These are phyloP conservation scores for Malassezia slooffiae DNA, from an alignment of 1,284 basidiomycete species.

Conservation along the genomic window DNA sequence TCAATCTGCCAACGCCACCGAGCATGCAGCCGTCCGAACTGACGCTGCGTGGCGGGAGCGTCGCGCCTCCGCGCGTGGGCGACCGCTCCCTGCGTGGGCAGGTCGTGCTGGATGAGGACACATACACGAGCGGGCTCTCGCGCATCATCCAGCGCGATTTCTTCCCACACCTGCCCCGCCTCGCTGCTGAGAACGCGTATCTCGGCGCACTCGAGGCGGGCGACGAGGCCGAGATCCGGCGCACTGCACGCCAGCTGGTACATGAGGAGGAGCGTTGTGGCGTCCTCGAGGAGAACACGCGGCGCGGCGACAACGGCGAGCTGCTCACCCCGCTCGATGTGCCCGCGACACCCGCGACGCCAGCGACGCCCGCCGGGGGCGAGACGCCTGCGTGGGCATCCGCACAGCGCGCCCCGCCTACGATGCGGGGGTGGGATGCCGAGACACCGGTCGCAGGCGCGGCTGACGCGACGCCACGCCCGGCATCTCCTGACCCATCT, in stretches of 20 bases:
- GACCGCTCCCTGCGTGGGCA: conserved; percentile 29
- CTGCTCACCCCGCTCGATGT: conserved; percentile 4
- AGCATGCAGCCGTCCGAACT: background rate
- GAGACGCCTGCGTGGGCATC: background rate
- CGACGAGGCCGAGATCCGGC: conserved; percentile 16
- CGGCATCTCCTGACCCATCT: too few species aligned
- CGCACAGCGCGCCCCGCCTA: background rate
- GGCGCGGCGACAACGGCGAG: conserved; percentile 2
- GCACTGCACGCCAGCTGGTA: conserved; percentile 18
- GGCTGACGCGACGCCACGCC: too few species aligned
- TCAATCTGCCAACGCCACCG: too few species aligned
- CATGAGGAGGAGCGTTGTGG: conserved; percentile 18
- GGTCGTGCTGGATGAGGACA: conserved; percentile 58
- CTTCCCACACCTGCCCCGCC: conserved; percentile 56
- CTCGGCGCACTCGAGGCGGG: conserved; percentile 30
- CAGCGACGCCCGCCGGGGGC: background rate
- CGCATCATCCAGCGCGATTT: conserved; percentile 92
- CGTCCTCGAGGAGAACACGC: conserved; percentile 8
- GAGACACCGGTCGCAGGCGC: too few species aligned
- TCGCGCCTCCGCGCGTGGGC: conserved; percentile 14
- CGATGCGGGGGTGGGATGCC: too few species aligned
- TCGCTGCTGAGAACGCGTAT: conserved; percentile 39
- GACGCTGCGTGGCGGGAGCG: background rate
- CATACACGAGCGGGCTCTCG: conserved; percentile 82
- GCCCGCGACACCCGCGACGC: conserved; percentile 1